These are phyloP conservation scores for Phanerodontia chrysosporium DNA, from an alignment of 768 basidiomycete species.

Conservation along the genomic window DNA sequence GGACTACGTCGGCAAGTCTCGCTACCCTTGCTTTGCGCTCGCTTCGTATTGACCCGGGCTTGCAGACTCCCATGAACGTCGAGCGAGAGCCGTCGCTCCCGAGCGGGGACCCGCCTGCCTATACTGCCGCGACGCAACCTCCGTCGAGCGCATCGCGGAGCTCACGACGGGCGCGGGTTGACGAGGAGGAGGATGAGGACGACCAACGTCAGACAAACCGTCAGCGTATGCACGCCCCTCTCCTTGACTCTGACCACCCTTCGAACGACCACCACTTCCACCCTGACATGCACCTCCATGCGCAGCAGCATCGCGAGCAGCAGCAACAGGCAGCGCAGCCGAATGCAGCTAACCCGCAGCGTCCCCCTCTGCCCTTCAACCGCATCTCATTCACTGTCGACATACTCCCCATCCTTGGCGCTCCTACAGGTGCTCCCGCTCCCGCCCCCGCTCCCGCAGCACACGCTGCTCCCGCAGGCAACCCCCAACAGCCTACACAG, in stretches of 20 bases:
- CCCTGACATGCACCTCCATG: slow-evolving; percentile 14
- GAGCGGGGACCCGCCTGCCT: background rate
- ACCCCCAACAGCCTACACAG: background rate
- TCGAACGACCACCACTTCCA: slow-evolving; percentile 21
- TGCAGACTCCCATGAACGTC: background rate
- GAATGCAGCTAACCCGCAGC: background rate
- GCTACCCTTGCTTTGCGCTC: background rate
- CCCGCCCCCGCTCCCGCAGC: background rate
- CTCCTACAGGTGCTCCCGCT: background rate
- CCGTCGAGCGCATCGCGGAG: background rate
- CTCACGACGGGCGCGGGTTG: slow-evolving; percentile 49
- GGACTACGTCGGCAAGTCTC: background rate
- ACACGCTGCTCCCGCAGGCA: background rate
- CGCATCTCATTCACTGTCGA: slow-evolving; percentile 3
- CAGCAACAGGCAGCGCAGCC: background rate
- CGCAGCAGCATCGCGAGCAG: slow-evolving; percentile 8
- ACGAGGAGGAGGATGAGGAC: slow-evolving; percentile 58
- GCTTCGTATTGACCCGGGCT: background rate
- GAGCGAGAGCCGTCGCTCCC: background rate
- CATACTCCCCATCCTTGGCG: background rate
- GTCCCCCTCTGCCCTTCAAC: background rate
- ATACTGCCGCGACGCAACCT: too few relatives aligned
- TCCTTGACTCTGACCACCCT: slow-evolving; percentile 17
- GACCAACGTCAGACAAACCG: slow-evolving; percentile 60
- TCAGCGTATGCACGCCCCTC: slow-evolving; percentile 41